phyloP scores from a whole-genome alignment of 1,139 yeast genomes.

The Magnusiomyces ingens region DNA sequence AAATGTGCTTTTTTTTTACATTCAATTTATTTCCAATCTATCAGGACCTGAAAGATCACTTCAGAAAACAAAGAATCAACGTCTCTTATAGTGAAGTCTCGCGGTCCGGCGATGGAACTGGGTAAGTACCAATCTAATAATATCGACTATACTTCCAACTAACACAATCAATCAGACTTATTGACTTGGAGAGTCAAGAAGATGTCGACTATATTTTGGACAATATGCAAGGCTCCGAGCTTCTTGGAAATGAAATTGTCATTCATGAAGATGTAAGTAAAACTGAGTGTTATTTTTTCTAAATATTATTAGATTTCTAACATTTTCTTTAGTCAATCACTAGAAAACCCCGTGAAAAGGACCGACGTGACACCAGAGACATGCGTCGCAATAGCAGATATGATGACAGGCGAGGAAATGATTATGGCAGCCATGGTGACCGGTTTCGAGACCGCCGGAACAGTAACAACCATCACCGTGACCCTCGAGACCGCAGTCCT shows the following conservation, averaged over 20 bases:
- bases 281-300: not conserved
- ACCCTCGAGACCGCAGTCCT: constrained; percentile 34
- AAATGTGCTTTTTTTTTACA: not conserved
- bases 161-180: constrained; percentile 17
- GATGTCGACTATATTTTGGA: constrained; percentile 24
- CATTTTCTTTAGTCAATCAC: constrained; percentile 1
- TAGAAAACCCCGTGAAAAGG: constrained; percentile 6
- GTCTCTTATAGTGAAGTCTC: constrained; percentile 33
- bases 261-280: constrained; percentile 24
- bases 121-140: constrained; percentile 12
- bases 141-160: constrained; percentile 1
- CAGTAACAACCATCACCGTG: constrained; percentile 6
- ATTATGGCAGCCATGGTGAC: constrained; percentile 3
- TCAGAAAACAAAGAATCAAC: constrained; percentile 31
- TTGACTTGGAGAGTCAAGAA: constrained; percentile 24
- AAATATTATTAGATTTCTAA: not conserved
- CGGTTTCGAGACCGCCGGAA: constrained; percentile 8
- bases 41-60: constrained; percentile 34
- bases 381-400: constrained; percentile 26
- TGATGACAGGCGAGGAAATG: constrained; percentile 48
- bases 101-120: constrained; percentile 30
- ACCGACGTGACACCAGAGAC: not conserved
- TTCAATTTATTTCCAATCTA: constrained; percentile 3
- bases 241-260: constrained; percentile 21
- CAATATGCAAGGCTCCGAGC: constrained; percentile 21